Percentiles rank a stretch among this genome's conserved stretches.
Evolutionary conservation across 108 stramenopile genomes (phyloP).

Genomic region (Cyclostephanos tholiformis): DNA sequence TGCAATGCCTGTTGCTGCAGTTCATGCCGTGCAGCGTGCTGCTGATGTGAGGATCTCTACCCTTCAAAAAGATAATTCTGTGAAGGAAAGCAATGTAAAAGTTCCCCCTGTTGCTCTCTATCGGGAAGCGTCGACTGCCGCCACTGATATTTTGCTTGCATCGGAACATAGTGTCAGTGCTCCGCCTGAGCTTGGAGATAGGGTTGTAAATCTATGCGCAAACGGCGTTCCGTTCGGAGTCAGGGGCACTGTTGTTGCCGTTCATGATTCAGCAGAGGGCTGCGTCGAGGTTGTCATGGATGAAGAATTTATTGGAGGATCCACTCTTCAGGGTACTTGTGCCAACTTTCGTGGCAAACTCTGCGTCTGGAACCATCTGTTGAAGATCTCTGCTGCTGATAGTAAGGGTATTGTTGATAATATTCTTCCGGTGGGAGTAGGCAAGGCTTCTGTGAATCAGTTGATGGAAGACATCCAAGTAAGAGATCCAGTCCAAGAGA

Average conservation of each 20-base stretch:
- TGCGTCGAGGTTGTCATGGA: constrained; percentile 99
- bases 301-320: constrained; percentile 97
- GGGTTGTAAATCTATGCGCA: constrained; percentile 90
- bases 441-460: constrained; percentile 64
- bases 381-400: constrained; percentile 77
- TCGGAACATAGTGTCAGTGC: constrained; percentile 70
- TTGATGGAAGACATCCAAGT: constrained; percentile 60
- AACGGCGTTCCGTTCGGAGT: constrained; percentile 95
- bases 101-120: constrained; percentile 80
- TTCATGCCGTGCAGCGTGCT: constrained; percentile 91
- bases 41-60: constrained; percentile 83
- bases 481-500: constrained; percentile 19
- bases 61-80: constrained; percentile 67
- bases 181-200: constrained; percentile 91
- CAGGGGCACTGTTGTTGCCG: constrained; percentile 94
- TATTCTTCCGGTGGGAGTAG: constrained; percentile 67
- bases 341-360: constrained; percentile 94
- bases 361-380: constrained; percentile 88
- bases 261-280: constrained; percentile 83
- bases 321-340: constrained; percentile 91
- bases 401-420: constrained; percentile 73
- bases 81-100: constrained; percentile 85
- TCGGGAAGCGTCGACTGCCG: constrained; percentile 70
- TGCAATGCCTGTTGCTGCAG: constrained; percentile 88
- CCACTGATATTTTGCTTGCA: constrained; percentile 78